Base-by-base conservation (phyloP, 2,329 filamentous ascomycete species). In the Aspergillus sergii region DNA sequence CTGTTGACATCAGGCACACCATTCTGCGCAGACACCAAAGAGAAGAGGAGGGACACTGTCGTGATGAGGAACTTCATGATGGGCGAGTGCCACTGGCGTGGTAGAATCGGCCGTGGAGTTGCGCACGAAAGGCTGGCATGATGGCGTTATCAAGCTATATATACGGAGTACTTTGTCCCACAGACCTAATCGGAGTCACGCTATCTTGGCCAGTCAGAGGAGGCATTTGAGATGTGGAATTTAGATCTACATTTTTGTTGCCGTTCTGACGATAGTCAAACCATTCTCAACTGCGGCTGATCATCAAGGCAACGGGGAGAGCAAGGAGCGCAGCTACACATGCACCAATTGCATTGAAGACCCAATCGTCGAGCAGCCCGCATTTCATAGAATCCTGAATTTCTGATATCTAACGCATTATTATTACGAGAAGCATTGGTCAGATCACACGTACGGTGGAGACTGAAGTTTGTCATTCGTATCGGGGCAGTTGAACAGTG, bases 1-100 rank as follows among this genome's bases (percentile, higher is more conserved):
- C 48, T 51, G 56, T 67, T 63, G 41, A 43, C 57, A 55, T 55
- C 51, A 19, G 32, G 51, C 32, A 55, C 32, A 10, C 21, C 51
- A 26, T 12, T 55, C 51, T 55, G 51, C n/a, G 51, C 51, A 28
- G 32, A 39, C 8, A 55, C 51, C 16, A 55, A 26, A 16, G 51
- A 39, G n/a, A 19, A 23, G 51, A 55, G 30, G 34, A 54, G 51
- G n/a, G 51, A 28, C 34, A 2, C 51, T 3, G 19, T 41, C n/a
- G 51, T 39, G n/a, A 26, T n/a, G 51, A 28, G n/a, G 32, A 39
- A 23, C 32, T 55, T 55, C 51, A 55, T 55, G 32, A 16, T 26
- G 51, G 51, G 51, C 51, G 32, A 30, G 11, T 36, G n/a, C 51
- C 30, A 39, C 19, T 54, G 12, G 51, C 30, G 51, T 34, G 30